Evolutionary conservation across 257 asterid genomes (phyloP).

Genomic region (Oldenlandia corymbosa): DNA sequence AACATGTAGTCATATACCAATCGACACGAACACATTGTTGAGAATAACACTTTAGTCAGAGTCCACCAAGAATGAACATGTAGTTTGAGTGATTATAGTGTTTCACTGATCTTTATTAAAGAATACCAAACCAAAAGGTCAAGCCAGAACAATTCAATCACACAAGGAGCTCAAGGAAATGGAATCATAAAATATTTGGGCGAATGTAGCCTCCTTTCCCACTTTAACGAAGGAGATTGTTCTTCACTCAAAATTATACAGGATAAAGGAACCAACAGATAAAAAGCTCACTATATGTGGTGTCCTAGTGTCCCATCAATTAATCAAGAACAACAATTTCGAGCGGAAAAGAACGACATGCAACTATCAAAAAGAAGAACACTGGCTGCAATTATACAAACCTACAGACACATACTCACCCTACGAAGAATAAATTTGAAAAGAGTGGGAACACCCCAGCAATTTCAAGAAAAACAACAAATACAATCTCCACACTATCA

Average conservation of each 20-base stretch:
- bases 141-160: too few relatives aligned
- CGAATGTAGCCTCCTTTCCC: conserved; percentile 31
- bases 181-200: conserved; percentile 7
- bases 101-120: too few relatives aligned
- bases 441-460: background rate
- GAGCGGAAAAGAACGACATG: background rate
- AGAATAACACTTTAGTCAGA: too few relatives aligned
- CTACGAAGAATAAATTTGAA: too few relatives aligned
- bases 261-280: conserved; percentile 28
- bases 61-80: too few relatives aligned
- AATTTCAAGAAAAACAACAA: background rate
- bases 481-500: background rate
- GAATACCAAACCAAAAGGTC: too few relatives aligned
- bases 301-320: conserved; percentile 19
- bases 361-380: background rate
- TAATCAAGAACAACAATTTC: background rate
- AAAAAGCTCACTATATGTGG: conserved; percentile 16
- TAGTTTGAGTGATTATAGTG: too few relatives aligned
- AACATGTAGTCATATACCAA: too few relatives aligned
- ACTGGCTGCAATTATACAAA: too few relatives aligned
- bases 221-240: conserved; percentile 30
- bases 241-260: conserved; percentile 25
- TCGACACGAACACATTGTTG: too few relatives aligned
- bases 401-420: too few relatives aligned
- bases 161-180: background rate